Evolutionary conservation across 106 monocot genomes (phyloP), one percentile per base, ranked within the genome.

Genomic region (Allium fistulosum): DNA sequence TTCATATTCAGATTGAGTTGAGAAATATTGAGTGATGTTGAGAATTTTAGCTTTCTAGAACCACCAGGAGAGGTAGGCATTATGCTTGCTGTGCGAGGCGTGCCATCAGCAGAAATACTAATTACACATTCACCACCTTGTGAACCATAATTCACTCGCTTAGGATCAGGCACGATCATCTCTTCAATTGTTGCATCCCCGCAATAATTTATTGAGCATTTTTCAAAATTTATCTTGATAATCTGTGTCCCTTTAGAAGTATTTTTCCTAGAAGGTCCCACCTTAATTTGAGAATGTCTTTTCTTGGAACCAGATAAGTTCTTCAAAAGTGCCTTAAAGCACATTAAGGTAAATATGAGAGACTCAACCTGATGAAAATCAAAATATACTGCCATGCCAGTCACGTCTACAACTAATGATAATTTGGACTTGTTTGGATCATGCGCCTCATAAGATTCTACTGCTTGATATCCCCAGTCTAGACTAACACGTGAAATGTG

Each of bases 81-180:
- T 59, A 99, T 80, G 51, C 62, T 82, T 74, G 99, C 99, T 26
- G 47, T 79, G 13, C 99, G 93, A 48, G 84, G 80, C 26, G 76
- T 82, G 53, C 99, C 93, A 77, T 99, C 85, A 67, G 83, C 74
- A 76, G 80, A 86, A 26, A 76, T 71, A 74, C 48, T 85, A 58
- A 93, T 78, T 17, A 90, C 48, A 46, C 74, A 71, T 74, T 64
- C 70, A 69, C 99, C 99, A 65, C 99, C 93, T 69, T 93, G 89
- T 56, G 87, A 93, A 74, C 99, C 99, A 80, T 79, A 99, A 73
- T 99, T 93, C 45, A 90, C 93, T 57, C 87, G 89, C 67, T 99
- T 99, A 51, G 99, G 93, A 58, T 99, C 99, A 62, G 75, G 67
- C 75, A 99, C 79, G 63, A 79, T 71, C 74, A 85, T 77, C 72